phyloP scores from a whole-genome alignment of 2,329 filamentous ascomycete genomes.

The Paracamarosporium sp. region DNA sequence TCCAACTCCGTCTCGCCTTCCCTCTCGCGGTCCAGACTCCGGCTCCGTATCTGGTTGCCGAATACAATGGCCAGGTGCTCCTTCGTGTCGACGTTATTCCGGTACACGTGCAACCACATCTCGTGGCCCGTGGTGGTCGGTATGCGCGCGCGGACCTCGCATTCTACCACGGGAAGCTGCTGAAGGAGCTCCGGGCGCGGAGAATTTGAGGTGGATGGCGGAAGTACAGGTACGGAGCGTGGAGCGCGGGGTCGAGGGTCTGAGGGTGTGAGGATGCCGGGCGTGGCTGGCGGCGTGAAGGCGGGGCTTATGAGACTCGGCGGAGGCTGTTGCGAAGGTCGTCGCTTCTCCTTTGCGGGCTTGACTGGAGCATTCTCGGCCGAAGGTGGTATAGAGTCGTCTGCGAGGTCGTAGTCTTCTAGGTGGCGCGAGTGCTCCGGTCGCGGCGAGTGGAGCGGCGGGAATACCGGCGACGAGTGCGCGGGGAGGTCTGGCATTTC shows the following conservation, averaged over 20 bases:
- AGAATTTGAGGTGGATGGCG: conserved; percentile 38
- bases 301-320: conserved; percentile 57
- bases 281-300: conserved; percentile 49
- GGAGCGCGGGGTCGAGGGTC: conserved; percentile 41
- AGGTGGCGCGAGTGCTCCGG: conserved; percentile 48
- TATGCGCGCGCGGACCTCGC: conserved; percentile 91
- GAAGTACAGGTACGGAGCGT: conserved; percentile 53
- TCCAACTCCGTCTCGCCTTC: conserved; percentile 85
- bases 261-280: conserved; percentile 42
- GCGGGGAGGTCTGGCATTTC: conserved; percentile 63
- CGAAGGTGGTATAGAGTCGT: conserved; percentile 1
- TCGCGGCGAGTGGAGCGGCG: conserved; percentile 62
- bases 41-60: conserved; percentile 80
- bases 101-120: conserved; percentile 96
- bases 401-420: conserved; percentile 46
- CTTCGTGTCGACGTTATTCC: conserved; percentile 91
- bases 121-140: conserved; percentile 90
- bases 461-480: conserved; percentile 59
- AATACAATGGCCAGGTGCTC: conserved; percentile 98
- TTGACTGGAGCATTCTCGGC: background rate
- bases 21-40: conserved; percentile 71
- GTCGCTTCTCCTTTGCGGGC: conserved; percentile 9
- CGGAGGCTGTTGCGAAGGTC: conserved; percentile 29
- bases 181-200: conserved; percentile 76
- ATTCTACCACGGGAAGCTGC: conserved; percentile 83